Evolutionary conservation across 2,329 filamentous ascomycete genomes (phyloP), one percentile per base, ranked within the genome.

Genomic region (Scedosporium boydii): DNA sequence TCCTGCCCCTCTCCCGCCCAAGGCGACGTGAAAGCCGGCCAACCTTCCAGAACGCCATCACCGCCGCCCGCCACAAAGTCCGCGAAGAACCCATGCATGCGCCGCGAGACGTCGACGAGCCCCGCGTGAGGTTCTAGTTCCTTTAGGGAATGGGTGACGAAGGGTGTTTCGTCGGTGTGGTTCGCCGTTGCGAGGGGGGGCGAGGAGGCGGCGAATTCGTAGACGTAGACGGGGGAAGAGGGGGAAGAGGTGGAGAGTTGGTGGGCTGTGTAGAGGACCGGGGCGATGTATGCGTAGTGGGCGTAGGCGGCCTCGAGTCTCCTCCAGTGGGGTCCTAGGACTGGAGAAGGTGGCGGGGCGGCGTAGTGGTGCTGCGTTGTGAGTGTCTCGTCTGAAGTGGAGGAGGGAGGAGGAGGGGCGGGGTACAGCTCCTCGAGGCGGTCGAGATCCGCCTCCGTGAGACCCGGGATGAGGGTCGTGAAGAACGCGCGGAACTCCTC

Each of bases 271-370:
- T 87, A 83, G 3, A 86, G 74, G 0, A 88, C 83, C 0, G 86
- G 86, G 23, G 82, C 83, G 58, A 87, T 82, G 68, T 88, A 88
- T 0, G 84, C 85, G 68, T 85, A 88, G 68, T 88, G 82, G 0
- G 78, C 82, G 69, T 88, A 88, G 0, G 83, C 83, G 9, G 82
- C 81, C 66, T 85, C 82, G 3, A 86, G 73, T 1, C 85, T 78
- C 59, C 77, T 77, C 73, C 81, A 87, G 69, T 87, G 82, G 4
- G 74, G 65, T 1, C 83, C 83, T n/a, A 79, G 72, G 34, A 59
- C 62, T 26, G 60, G 72, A 9, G 69, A 27, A 26, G 73, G 67
- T 65, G 74, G 63, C 68, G 65, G 64, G 81, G 84, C 2, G 74
- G 72, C 10, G 75, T 61, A 63, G 4, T 58, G 78, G 3, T 34